phyloP scores from a whole-genome alignment of 768 basidiomycete species.

The Termitomyces sp. region DNA sequence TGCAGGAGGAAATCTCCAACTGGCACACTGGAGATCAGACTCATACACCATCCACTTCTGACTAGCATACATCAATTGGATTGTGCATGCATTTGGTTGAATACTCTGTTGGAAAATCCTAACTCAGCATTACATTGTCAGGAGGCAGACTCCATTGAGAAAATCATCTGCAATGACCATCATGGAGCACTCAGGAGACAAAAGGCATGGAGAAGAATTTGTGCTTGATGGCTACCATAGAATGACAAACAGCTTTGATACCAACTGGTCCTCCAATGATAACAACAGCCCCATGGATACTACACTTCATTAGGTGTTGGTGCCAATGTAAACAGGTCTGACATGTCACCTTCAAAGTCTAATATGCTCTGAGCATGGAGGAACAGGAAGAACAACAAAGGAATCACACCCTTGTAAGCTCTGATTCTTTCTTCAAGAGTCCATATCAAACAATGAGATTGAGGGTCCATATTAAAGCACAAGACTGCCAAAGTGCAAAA shows the following conservation, averaged over 20 bases:
- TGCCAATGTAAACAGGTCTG: constrained; percentile 66
- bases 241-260: constrained; percentile 32
- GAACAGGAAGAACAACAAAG: constrained; percentile 70
- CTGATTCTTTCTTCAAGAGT: constrained; percentile 6
- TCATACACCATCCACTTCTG: constrained; percentile 23
- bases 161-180: constrained; percentile 28
- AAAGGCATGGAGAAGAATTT: constrained; percentile 28
- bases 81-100: constrained; percentile 34
- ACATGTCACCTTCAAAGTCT: constrained; percentile 16
- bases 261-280: constrained; percentile 35
- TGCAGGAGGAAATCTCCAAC: constrained; percentile 29
- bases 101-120: constrained; percentile 32
- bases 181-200: constrained; percentile 34
- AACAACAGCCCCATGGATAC: constrained; percentile 28
- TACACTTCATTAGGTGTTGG: constrained; percentile 57
- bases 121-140: constrained; percentile 22
- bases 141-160: constrained; percentile 32
- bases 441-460: constrained; percentile 13
- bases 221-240: constrained; percentile 33
- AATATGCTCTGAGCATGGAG: constrained; percentile 15
- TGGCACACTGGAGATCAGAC: constrained; percentile 36
- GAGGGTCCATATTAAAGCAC: too few relatives aligned
- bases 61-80: constrained; percentile 25
- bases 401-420: constrained; percentile 77
- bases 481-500: constrained; percentile 71